Evolutionary conservation across 805 yeast genomes (phyloP).

Genomic region (Metschnikowia peoriensis): DNA sequence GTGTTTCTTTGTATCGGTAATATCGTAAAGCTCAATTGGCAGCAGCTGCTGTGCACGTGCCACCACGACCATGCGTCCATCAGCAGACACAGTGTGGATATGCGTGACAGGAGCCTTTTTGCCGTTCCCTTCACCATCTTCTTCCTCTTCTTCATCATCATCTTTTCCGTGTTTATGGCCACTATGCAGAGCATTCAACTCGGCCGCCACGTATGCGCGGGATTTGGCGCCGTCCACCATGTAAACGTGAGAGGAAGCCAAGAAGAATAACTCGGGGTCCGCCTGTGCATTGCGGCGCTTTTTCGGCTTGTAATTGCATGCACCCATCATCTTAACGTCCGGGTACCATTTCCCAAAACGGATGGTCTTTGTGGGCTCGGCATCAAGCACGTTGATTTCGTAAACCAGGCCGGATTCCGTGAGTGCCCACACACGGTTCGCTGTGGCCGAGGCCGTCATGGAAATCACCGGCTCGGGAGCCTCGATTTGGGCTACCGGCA

Average conservation of each 20-base stretch:
- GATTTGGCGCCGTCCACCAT: conserved; percentile 27
- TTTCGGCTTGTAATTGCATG: conserved; percentile 13
- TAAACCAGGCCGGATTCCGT: conserved; percentile 15
- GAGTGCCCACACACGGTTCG: conserved; percentile 25
- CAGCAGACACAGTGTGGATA: conserved; percentile 1
- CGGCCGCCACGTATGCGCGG: conserved; percentile 23
- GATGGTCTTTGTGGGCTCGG: conserved; percentile 19
- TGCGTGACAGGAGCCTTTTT: background rate
- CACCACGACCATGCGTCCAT: conserved; percentile 6
- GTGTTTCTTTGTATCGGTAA: conserved; percentile 4
- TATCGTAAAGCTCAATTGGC: conserved; percentile 6
- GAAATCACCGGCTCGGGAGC: conserved; percentile 23
- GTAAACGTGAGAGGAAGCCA: conserved; percentile 30
- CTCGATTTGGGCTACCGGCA: conserved; percentile 32
- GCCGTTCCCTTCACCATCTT: background rate
- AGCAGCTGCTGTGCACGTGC: background rate
- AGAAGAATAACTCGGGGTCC: conserved; percentile 16
- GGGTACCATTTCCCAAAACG: conserved; percentile 21
- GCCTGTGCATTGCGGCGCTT: conserved; percentile 1
- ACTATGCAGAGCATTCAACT: background rate
- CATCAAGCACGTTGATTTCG: conserved; percentile 29
- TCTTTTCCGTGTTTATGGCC: too few species aligned
- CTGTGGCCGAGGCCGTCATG: conserved; percentile 16
- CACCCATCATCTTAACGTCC: conserved; percentile 22
- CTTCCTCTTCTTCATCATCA: too few species aligned